These are phyloP conservation scores for Pseudogymnoascus sp. DNA, from an alignment of 2,329 filamentous ascomycete species.

Conservation along the genomic window DNA sequence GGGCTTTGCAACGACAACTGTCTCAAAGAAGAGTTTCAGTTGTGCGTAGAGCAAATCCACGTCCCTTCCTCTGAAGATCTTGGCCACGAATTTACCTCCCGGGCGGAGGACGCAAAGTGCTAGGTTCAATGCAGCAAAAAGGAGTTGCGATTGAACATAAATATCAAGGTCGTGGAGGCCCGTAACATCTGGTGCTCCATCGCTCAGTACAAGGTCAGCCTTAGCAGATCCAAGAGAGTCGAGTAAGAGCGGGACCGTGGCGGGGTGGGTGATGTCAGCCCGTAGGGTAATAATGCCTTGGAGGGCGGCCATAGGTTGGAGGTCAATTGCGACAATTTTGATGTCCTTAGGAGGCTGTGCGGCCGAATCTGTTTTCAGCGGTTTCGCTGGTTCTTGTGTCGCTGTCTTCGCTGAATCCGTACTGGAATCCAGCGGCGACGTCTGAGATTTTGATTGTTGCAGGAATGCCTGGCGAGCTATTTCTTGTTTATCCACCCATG, in stretches of 20 bases:
- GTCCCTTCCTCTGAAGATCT: conserved; percentile 91
- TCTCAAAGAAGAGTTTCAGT: conserved; percentile 80
- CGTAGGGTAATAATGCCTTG: conserved; percentile 87
- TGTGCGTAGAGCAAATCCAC: conserved; percentile 95
- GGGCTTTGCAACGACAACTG: conserved; percentile 87
- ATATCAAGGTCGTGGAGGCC: conserved; percentile 96
- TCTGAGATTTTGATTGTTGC: conserved; percentile 17
- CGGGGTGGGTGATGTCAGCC: conserved; percentile 95
- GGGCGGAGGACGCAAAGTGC: conserved; percentile 87
- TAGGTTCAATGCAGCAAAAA: conserved; percentile 89
- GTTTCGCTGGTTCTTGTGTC: conserved; percentile 18
- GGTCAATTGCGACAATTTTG: conserved; percentile 90
- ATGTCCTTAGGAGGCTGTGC: conserved; percentile 56
- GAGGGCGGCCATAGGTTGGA: conserved; percentile 91
- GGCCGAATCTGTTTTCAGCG: conserved; percentile 26
- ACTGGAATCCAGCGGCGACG: conserved; percentile 17
- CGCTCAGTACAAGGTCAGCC: conserved; percentile 89
- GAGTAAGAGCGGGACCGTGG: conserved; percentile 82
- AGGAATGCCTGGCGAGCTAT: conserved; percentile 55
- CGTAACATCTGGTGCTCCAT: conserved; percentile 93
- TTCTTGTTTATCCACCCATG: conserved; percentile 79
- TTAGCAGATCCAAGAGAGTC: conserved; percentile 70
- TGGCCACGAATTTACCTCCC: conserved; percentile 93
- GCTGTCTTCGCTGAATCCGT: conserved; percentile 13
- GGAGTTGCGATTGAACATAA: conserved; percentile 91